Percentiles rank a stretch among this genome's conserved stretches.
phyloP scores from a whole-genome alignment of 345 rosid species.

The Brassica rapa region DNA sequence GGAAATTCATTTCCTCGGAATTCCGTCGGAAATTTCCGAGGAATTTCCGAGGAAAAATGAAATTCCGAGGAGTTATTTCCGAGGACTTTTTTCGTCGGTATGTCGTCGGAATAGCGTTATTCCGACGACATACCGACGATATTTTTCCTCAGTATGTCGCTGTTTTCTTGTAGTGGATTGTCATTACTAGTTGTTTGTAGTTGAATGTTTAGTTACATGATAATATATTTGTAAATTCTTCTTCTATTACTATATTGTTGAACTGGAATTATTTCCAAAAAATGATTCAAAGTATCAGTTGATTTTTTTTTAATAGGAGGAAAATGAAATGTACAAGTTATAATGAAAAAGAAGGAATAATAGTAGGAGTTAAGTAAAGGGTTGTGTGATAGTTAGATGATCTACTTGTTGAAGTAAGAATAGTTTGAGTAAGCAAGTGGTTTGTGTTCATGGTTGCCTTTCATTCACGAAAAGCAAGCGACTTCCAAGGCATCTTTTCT shows the following conservation, averaged over 20 bases:
- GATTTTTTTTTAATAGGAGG: neutral
- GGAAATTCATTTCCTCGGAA: too few relatives aligned
- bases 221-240: slow-evolving; percentile 50
- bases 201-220: slow-evolving; percentile 5
- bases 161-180: too few relatives aligned
- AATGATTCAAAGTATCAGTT: neutral
- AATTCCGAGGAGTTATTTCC: too few relatives aligned
- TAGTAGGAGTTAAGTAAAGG: slow-evolving; percentile 45
- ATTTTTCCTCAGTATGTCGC: too few relatives aligned
- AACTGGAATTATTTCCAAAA: neutral
- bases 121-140: too few relatives aligned
- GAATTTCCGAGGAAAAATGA: too few relatives aligned
- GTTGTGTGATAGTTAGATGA: slow-evolving; percentile 45
- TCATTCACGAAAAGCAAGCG: slow-evolving; percentile 89
- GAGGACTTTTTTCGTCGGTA: too few relatives aligned
- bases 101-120: too few relatives aligned
- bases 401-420: slow-evolving; percentile 65
- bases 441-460: slow-evolving; percentile 83
- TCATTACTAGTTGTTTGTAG: slow-evolving; percentile 54
- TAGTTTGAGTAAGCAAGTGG: slow-evolving; percentile 90
- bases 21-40: too few relatives aligned
- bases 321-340: slow-evolving; percentile 39
- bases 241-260: slow-evolving; percentile 23
- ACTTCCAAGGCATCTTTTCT: slow-evolving; percentile 57
- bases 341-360: slow-evolving; percentile 21